Conservation (phyloP, 768 basidiomycete genomes). For the Leccinum boreale region DNA sequence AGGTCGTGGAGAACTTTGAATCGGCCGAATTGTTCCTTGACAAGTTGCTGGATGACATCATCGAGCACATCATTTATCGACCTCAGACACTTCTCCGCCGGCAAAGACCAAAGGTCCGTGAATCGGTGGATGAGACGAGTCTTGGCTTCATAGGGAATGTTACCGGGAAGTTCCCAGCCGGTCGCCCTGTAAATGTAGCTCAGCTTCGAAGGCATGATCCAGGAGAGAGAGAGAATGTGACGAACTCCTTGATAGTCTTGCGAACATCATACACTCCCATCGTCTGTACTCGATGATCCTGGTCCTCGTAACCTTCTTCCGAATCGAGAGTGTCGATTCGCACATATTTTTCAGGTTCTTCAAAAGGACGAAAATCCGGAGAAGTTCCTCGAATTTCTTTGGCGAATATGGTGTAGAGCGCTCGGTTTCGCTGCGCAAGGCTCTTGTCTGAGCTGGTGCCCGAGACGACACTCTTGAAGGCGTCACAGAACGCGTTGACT, state of each 20-base stretch:
- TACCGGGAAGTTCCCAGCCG: slow-evolving; percentile 42
- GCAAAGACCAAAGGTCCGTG: slow-evolving; percentile 35
- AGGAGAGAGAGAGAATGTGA: neutral
- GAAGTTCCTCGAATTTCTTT: slow-evolving; percentile 34
- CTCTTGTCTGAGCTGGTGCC: slow-evolving; percentile 34
- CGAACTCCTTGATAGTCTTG: slow-evolving; percentile 35
- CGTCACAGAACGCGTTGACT: slow-evolving; percentile 44
- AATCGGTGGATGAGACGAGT: slow-evolving; percentile 33
- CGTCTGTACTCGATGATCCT: slow-evolving; percentile 2
- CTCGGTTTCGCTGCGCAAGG: slow-evolving; percentile 36
- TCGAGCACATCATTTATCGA: slow-evolving; percentile 31
- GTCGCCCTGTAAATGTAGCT: slow-evolving; percentile 29
- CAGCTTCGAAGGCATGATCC: neutral
- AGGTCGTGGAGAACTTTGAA: slow-evolving; percentile 35
- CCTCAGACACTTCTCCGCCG: slow-evolving; percentile 35
- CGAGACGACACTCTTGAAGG: slow-evolving; percentile 30
- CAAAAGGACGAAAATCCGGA: slow-evolving; percentile 41
- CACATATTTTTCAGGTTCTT: slow-evolving; percentile 1
- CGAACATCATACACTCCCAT: slow-evolving; percentile 36
- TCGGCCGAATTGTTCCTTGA: slow-evolving; percentile 38
- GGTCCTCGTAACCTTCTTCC: neutral
- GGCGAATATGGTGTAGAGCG: slow-evolving; percentile 33
- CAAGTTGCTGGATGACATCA: slow-evolving; percentile 25
- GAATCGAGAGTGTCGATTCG: slow-evolving; percentile 13
- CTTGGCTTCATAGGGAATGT: slow-evolving; percentile 42